These are phyloP conservation scores for Trichoderma oligosporum DNA, from an alignment of 2,329 filamentous ascomycete genomes.

Conservation along the genomic window DNA sequence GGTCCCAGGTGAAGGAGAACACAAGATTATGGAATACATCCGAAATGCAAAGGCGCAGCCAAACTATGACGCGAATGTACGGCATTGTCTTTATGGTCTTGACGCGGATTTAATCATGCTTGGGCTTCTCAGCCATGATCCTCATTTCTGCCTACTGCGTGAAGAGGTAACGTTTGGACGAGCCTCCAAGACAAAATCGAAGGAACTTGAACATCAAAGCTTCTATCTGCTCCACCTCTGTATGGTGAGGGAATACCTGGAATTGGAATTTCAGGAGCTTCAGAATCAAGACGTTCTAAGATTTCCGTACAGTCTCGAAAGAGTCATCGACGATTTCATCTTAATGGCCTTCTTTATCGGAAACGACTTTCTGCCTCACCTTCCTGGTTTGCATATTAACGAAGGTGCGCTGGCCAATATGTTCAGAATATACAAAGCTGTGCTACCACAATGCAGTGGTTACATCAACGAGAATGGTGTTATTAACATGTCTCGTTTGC, in stretches of 20 bases:
- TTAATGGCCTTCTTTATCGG: conserved; percentile 99
- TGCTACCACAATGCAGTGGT: conserved; percentile 80
- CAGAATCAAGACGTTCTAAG: conserved; percentile 66
- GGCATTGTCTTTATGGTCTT: conserved; percentile 94
- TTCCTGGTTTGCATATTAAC: conserved; percentile 96
- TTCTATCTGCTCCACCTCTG: conserved; percentile 97
- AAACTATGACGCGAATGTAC: conserved; percentile 85
- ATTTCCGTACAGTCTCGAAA: conserved; percentile 88
- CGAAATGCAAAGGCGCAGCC: conserved; percentile 94
- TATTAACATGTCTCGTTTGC: conserved; percentile 80
- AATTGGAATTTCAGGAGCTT: conserved; percentile 93
- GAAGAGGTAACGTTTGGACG: conserved; percentile 98
- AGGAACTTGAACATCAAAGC: conserved; percentile 97
- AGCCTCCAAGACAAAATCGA: conserved; percentile 80
- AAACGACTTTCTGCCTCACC: conserved; percentile 96
- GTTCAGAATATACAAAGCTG: conserved; percentile 93
- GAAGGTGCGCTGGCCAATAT: conserved; percentile 94
- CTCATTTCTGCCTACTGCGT: conserved; percentile 93
- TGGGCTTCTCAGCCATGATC: conserved; percentile 92
- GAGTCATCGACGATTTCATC: conserved; percentile 98
- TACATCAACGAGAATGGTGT: conserved; percentile 96
- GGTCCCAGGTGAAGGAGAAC: conserved; percentile 95
- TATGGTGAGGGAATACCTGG: conserved; percentile 94
- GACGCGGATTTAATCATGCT: conserved; percentile 99
- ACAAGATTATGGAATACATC: conserved; percentile 99